A percentile compares a stretch with the other conserved stretches of the same genome.
These are phyloP conservation scores for Alternaria burnsii DNA, from an alignment of 2,329 filamentous ascomycete genomes.

Conservation along the genomic window DNA sequence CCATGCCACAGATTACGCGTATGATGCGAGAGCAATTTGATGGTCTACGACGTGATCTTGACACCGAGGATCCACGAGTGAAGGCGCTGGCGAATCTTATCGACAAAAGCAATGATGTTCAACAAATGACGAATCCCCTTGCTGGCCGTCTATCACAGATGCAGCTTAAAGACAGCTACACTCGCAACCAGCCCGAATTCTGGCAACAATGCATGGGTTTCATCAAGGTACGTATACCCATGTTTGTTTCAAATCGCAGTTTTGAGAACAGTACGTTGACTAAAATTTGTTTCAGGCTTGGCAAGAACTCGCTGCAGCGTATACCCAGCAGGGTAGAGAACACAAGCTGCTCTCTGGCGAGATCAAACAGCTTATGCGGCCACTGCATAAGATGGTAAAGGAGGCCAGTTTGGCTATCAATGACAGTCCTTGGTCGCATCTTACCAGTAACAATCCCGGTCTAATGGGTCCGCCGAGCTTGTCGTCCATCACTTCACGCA, in stretches of 20 bases:
- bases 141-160: conserved; percentile 78
- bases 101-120: conserved; percentile 72
- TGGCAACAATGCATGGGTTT: conserved; percentile 79
- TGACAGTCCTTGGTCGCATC: conserved; percentile 68
- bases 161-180: conserved; percentile 83
- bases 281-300: conserved; percentile 63
- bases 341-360: conserved; percentile 67
- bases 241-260: conserved; percentile 14
- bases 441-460: conserved; percentile 51
- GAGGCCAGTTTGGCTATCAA: conserved; percentile 79
- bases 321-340: conserved; percentile 46
- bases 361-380: conserved; percentile 76
- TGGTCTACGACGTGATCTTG: conserved; percentile 40
- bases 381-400: conserved; percentile 83
- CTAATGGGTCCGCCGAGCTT: conserved; percentile 43
- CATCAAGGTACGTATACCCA: conserved; percentile 58
- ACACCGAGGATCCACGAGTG: conserved; percentile 45
- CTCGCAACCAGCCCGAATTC: conserved; percentile 70
- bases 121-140: conserved; percentile 77
- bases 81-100: conserved; percentile 67
- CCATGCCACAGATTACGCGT: conserved; percentile 65
- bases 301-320: conserved; percentile 66
- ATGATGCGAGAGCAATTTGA: conserved; percentile 42
- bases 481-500: conserved; percentile 48
- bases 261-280: conserved; percentile 36